Percentiles rank a stretch among this genome's conserved stretches.
phyloP scores from a whole-genome alignment of 164 flowering plant species.

The Platanus orientalis region DNA sequence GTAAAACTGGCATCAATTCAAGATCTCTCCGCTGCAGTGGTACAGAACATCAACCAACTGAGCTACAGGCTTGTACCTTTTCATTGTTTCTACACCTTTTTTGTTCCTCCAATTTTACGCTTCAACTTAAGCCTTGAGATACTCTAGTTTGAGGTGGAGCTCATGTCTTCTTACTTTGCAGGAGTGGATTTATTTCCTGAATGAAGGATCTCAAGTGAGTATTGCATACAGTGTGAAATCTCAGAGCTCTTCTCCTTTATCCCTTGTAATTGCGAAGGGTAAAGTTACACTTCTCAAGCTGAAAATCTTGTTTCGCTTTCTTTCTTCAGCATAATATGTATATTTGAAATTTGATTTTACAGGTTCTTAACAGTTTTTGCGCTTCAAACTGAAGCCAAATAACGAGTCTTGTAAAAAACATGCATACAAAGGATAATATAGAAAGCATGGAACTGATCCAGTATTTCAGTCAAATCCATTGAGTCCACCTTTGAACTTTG shows the following conservation, averaged over 20 bases:
- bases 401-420: too few relatives aligned
- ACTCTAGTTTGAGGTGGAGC: background rate
- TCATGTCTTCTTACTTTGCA: constrained; percentile 21
- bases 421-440: too few relatives aligned
- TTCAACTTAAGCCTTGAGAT: background rate
- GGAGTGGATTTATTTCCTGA: constrained; percentile 62
- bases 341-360: too few relatives aligned
- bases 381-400: too few relatives aligned
- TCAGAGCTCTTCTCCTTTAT: constrained; percentile 29
- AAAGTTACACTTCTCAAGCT: background rate
- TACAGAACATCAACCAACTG: background rate
- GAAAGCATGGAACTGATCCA: too few relatives aligned
- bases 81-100: background rate
- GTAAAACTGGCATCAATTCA: too few relatives aligned
- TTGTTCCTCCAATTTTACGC: background rate
- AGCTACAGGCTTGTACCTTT: background rate
- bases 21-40: background rate
- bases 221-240: constrained; percentile 44
- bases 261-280: constrained; percentile 58
- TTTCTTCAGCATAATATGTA: background rate
- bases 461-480: too few relatives aligned
- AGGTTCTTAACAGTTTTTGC: too few relatives aligned
- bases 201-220: constrained; percentile 45
- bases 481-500: too few relatives aligned
- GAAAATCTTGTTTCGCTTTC: background rate